Evolutionary conservation across 1,284 basidiomycete genomes (phyloP), one percentile per base, ranked within the genome.

Genomic region (Anthracocystis panici-leucophaei): DNA sequence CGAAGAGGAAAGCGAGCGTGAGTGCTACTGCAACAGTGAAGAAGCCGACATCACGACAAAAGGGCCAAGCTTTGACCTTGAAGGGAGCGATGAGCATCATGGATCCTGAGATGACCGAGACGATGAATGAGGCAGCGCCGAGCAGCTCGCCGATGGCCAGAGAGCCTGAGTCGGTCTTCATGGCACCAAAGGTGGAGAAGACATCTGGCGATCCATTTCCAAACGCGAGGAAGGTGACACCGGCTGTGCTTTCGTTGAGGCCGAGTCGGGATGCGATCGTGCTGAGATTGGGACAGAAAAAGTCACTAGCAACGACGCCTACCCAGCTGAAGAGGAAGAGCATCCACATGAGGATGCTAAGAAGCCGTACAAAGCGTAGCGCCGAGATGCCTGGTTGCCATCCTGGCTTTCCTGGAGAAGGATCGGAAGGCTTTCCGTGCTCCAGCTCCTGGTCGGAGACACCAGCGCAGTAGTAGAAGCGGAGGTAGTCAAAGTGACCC

Each of bases 51-150:
- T 99, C 97, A 38, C 97, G 91, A 16, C 97, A 87, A 86, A 99
- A 98, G 0, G 93, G 91, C 41, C 88, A 88, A 0, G 88, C 89
- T 33, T 91, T 89, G 18, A 98, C 94, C 72, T 90, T 89, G 87
- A 99, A 99, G 0, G 95, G 94, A 67, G 91, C 91, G 84, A 98
- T 93, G 84, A 99, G 91, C 82, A 94, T 95, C 91, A 99, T 97
- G 18, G 92, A 92, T 7, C 96, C 96, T 48, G 85, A 95, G 42
- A 99, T 95, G 81, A 95, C 94, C 3, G 93, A 94, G 21, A 95
- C 91, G 84, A 98, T 96, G 87, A 98, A 99, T 2, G 93, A 90
- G 1, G 96, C 95, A 1, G 96, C 96, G 16, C 96, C 96, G 23
- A 99, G 88, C 6, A 99, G 89, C 86, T 99, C 96, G 41, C 96